Percentiles rank a stretch among this genome's conserved stretches.
phyloP scores from a whole-genome alignment of 768 basidiomycete genomes.

The Suillus paluster region DNA sequence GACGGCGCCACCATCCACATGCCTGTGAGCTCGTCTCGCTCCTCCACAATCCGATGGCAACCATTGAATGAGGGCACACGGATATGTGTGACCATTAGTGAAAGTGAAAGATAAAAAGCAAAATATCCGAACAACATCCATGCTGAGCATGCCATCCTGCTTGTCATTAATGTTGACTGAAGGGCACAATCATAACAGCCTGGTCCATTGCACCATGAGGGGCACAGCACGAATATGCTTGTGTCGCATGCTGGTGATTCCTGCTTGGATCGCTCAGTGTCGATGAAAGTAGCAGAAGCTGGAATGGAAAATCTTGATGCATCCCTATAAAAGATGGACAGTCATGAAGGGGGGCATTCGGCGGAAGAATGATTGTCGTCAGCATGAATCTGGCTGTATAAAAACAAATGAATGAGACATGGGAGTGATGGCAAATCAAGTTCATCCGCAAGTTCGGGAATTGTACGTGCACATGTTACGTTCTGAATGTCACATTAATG shows the following conservation, averaged over 20 bases:
- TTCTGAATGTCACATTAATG: no score
- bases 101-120: constrained; percentile 21
- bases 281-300: constrained; percentile 9
- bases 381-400: constrained; percentile 2
- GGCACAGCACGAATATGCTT: constrained; percentile 25
- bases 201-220: constrained; percentile 17
- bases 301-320: constrained; percentile 5
- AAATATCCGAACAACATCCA: constrained; percentile 12
- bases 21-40: constrained; percentile 25
- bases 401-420: constrained; percentile 1
- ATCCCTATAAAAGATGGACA: constrained; percentile 15
- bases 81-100: constrained; percentile 10
- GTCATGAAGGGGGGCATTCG: constrained; percentile 12
- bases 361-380: not conserved
- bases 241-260: constrained; percentile 17
- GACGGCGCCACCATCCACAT: constrained; percentile 24
- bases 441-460: not conserved
- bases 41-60: constrained; percentile 14
- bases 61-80: constrained; percentile 26
- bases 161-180: constrained; percentile 13
- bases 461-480: not conserved
- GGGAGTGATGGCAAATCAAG: not conserved
- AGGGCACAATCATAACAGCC: constrained; percentile 9
- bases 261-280: constrained; percentile 14
- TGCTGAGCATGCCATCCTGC: no score